Evolutionary conservation across 2,329 filamentous ascomycete genomes (phyloP).

Genomic region (Blastomyces gilchristii): DNA sequence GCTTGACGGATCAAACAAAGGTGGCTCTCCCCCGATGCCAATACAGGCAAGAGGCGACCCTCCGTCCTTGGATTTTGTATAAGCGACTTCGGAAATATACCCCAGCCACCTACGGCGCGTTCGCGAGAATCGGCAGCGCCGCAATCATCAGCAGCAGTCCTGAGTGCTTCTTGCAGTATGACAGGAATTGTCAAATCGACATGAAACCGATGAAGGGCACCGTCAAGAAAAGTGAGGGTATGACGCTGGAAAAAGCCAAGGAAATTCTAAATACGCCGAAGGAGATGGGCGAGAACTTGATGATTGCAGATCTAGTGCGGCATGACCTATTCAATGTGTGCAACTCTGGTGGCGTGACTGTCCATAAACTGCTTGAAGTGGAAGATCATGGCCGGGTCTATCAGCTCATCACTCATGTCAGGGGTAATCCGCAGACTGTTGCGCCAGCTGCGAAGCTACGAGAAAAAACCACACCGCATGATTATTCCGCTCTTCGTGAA

Average conservation of each 20-base stretch:
- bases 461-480: conserved; percentile 26
- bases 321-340: conserved; percentile 84
- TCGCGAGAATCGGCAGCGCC: conserved; percentile 56
- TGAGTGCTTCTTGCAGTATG: conserved; percentile 73
- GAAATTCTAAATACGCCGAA: conserved; percentile 68
- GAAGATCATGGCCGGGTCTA: conserved; percentile 88
- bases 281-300: conserved; percentile 89
- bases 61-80: conserved; percentile 59
- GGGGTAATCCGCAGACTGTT: conserved; percentile 42
- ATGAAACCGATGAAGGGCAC: conserved; percentile 97
- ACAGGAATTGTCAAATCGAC: conserved; percentile 35
- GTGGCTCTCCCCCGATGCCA: conserved; percentile 39
- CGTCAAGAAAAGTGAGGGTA: conserved; percentile 61
- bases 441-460: conserved; percentile 14
- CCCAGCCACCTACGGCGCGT: conserved; percentile 76
- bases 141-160: conserved; percentile 76
- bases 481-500: conserved; percentile 64
- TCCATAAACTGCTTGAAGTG: conserved; percentile 72
- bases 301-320: conserved; percentile 92
- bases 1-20: conserved; percentile 63
- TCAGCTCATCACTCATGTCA: conserved; percentile 81
- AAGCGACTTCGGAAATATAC: conserved; percentile 58
- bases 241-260: conserved; percentile 61
- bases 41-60: conserved; percentile 20
- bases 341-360: conserved; percentile 59